Evolutionary conservation across 108 stramenopile species (phyloP), one percentile per base, ranked within the genome.

Genomic region (Cyclotella baltica): DNA sequence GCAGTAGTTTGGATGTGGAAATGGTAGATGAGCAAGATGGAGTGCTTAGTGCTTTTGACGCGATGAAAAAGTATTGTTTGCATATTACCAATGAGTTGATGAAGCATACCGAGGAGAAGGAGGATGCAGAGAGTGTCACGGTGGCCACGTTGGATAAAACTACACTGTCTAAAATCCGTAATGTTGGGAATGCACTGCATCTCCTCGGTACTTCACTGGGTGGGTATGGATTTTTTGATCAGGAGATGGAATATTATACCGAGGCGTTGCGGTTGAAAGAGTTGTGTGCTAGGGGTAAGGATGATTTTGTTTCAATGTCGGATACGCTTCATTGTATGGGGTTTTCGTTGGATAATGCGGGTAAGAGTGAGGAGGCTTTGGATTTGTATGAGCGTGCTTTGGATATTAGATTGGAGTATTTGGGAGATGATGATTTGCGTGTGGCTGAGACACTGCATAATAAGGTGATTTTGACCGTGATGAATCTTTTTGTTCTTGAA

Each of bases 391-490:
- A 83, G 67, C 72, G 71, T 51, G 82, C 82, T 19, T 62, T 83
- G 36, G 67, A 62, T 31, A 69, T 83, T 48, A 35, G 74, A 25
- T 50, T 75, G 23, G 67, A 52, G 34, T 80, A 73, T 29, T 63
- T 83, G 15, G 82, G 82, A 40, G 73, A 68, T 6, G 73, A 83
- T 50, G 73, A 83, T 34, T 47, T 80, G 30, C 73, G 82, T 19
- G 78, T 86, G 30, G 85, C 85, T 2, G 83, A 83, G 33, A 86
- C 85, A 46, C 67, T 63, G 18, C 85, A 86, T 51, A 86, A 86
- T 73, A 83, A 83, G 77, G 77, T 78, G 70, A 55, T 20, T 28
- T 40, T 43, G 8, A 13, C 13, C 13, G 8, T 11, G 40, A 43
- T 13, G 40, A 13, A 43, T 43, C 40, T 43, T 13, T 43, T 13